Conservation (phyloP, 1,284 basidiomycete genomes). For the Cryptococcus wingfieldii region DNA sequence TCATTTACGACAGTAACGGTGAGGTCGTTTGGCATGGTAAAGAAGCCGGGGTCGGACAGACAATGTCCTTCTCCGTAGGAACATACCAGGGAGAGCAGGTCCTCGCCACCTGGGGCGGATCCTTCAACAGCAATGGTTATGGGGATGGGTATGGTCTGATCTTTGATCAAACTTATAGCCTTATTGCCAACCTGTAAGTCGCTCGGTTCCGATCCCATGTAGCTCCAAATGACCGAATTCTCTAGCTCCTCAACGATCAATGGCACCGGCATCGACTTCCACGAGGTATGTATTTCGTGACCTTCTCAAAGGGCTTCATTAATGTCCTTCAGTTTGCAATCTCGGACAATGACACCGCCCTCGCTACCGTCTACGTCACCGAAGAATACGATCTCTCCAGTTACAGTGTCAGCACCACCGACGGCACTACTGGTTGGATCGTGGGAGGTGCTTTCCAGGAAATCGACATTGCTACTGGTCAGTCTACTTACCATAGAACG, state of each 20-base stretch:
- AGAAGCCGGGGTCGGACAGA: slow-evolving; percentile 27
- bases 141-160: slow-evolving; percentile 24
- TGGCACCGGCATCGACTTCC: slow-evolving; percentile 19
- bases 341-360: slow-evolving; percentile 36
- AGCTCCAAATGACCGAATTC: not conserved
- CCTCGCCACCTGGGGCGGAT: slow-evolving; percentile 27
- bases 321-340: slow-evolving; percentile 24
- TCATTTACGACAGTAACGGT: slow-evolving; percentile 29
- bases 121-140: slow-evolving; percentile 24
- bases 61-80: slow-evolving; percentile 23
- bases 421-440: slow-evolving; percentile 28
- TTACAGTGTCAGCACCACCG: slow-evolving; percentile 11
- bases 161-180: slow-evolving; percentile 26
- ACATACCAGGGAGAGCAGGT: slow-evolving; percentile 24
- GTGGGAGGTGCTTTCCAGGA: slow-evolving; percentile 34
- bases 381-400: slow-evolving; percentile 23
- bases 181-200: slow-evolving; percentile 26
- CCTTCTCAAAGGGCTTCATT: not conserved
- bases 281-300: slow-evolving; percentile 17
- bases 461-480: slow-evolving; percentile 34
- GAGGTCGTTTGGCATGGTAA: slow-evolving; percentile 33
- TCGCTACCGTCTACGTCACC: slow-evolving; percentile 29
- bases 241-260: slow-evolving; percentile 11
- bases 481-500: not conserved
- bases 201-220: too few species aligned